Conservation (phyloP, 495 filamentous ascomycete genomes). For the Margaritispora aquatica region DNA sequence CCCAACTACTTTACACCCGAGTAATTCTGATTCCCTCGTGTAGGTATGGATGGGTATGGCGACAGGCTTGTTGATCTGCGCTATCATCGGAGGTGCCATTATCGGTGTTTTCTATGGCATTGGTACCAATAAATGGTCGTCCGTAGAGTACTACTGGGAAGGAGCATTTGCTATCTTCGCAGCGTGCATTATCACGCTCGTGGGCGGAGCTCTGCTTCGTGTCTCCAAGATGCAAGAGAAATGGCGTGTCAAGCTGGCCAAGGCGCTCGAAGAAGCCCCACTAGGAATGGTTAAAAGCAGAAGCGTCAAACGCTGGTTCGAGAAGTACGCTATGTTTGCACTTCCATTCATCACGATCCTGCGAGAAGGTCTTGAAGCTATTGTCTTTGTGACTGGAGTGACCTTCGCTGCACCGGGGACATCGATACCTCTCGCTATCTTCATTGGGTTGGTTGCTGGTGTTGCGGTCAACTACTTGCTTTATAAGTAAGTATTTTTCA, state of each 20-base stretch:
- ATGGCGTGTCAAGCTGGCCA: slow-evolving; percentile 74
- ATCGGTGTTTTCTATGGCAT: slow-evolving; percentile 76
- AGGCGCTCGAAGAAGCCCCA: slow-evolving; percentile 31
- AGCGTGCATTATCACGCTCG: slow-evolving; percentile 67
- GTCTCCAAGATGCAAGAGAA: slow-evolving; percentile 81
- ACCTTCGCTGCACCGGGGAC: slow-evolving; percentile 65
- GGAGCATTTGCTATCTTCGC: slow-evolving; percentile 67
- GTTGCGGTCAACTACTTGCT: slow-evolving; percentile 59
- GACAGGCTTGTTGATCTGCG: slow-evolving; percentile 57
- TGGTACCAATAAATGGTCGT: slow-evolving; percentile 57
- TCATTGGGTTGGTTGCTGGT: slow-evolving; percentile 62
- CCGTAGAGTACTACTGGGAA: slow-evolving; percentile 71
- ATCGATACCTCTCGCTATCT: slow-evolving; percentile 67
- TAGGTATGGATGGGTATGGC: slow-evolving; percentile 68
- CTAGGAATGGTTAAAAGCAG: slow-evolving; percentile 13
- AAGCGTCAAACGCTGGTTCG: slow-evolving; percentile 54
- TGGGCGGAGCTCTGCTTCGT: slow-evolving; percentile 74
- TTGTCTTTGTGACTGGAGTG: slow-evolving; percentile 78
- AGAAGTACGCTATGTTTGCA: slow-evolving; percentile 78
- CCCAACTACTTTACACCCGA: no score
- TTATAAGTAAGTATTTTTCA: slow-evolving; percentile 55
- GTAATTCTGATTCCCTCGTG: neutral
- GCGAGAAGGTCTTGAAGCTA: slow-evolving; percentile 74
- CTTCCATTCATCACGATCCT: slow-evolving; percentile 81
- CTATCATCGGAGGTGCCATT: slow-evolving; percentile 62